Conservation (phyloP, 345 rosid genomes). For the Lagerstroemia speciosa region DNA sequence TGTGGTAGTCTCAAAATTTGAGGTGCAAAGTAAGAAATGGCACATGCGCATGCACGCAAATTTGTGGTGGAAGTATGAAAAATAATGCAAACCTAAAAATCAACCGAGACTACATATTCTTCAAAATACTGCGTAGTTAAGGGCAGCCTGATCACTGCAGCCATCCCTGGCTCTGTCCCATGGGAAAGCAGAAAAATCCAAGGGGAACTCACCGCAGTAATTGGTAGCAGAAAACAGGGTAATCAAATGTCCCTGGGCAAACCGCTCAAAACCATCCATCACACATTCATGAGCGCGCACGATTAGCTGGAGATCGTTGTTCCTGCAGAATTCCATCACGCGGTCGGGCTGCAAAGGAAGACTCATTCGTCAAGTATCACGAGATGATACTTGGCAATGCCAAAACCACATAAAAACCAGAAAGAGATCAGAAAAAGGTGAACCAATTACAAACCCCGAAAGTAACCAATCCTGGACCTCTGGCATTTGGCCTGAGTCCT, state of each 20-base stretch:
- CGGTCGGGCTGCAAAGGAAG: slow-evolving; percentile 77
- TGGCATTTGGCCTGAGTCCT: slow-evolving; percentile 96
- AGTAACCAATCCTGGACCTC: slow-evolving; percentile 98
- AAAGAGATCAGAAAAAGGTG: not conserved
- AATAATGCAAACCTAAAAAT: not conserved
- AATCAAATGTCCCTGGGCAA: slow-evolving; percentile 93
- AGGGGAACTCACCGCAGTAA: slow-evolving; percentile 61
- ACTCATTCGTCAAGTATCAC: not conserved
- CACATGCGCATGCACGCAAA: not conserved
- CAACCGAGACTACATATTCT: not conserved
- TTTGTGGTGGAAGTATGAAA: not conserved
- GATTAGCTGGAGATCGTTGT: slow-evolving; percentile 95
- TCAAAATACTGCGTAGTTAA: not conserved
- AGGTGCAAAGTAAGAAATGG: not conserved
- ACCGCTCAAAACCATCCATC: slow-evolving; percentile 99
- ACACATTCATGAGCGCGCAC: slow-evolving; percentile 98
- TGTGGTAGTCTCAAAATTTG: too few species aligned
- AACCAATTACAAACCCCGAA: slow-evolving; percentile 67
- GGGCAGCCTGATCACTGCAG: not conserved
- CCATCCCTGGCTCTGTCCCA: not conserved
- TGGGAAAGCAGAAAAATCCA: not conserved
- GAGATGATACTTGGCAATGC: not conserved
- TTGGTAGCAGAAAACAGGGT: slow-evolving; percentile 97
- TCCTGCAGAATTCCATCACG: slow-evolving; percentile 96
- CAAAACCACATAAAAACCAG: not conserved